Base-by-base conservation (phyloP, 2,329 filamentous ascomycete species). In the Amauroascus verrucosus region DNA sequence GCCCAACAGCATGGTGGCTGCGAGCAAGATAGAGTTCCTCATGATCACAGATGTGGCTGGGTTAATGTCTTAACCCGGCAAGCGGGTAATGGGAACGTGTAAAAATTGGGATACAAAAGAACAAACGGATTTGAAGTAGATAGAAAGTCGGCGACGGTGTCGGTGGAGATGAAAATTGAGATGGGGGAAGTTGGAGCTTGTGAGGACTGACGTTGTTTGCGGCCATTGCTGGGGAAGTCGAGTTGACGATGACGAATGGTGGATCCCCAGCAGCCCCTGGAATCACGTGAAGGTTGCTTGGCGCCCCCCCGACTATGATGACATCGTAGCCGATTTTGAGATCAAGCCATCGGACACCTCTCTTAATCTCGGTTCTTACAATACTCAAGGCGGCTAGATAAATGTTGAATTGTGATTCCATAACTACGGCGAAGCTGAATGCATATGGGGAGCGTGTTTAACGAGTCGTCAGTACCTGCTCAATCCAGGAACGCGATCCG, bases 21-120 rank as follows among this genome's bases (percentile, higher is more conserved):
- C 84, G 70, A 88, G 77, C 68, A 95, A 72, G 66, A 89, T 76
- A 74, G 84, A 77, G 72, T 83, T 83, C 84, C 94, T 96, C 91
- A 96, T 97, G 72, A 57, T 70, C 61, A 58, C 49, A 56, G 53
- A 55, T 48, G 35, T 51, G 33, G 45, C 33, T 35, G 35, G 30
- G 37, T 3, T 20, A n/a, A 37, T 16, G 38, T 30, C 16, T 14
- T 40, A 32, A 33, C 11, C 18, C 30, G 18, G 22, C 13, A 48
- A 41, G n/a, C 41, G 26, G 45, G 32, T 16, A 2, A 9, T 24
- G 9, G 32, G 41, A 40, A 26, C 14, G 28, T 28, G 24, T 38
- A 28, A 3, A 54, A 54, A 44, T 4, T 40, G n/a, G 38, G 20
- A 46, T 20, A 37, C 20, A 41, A 20, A n/a, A 48, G 18, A 38